These are phyloP conservation scores for Globisporangium heterothallicum DNA, from an alignment of 352 stramenopile genomes.

Conservation along the genomic window DNA sequence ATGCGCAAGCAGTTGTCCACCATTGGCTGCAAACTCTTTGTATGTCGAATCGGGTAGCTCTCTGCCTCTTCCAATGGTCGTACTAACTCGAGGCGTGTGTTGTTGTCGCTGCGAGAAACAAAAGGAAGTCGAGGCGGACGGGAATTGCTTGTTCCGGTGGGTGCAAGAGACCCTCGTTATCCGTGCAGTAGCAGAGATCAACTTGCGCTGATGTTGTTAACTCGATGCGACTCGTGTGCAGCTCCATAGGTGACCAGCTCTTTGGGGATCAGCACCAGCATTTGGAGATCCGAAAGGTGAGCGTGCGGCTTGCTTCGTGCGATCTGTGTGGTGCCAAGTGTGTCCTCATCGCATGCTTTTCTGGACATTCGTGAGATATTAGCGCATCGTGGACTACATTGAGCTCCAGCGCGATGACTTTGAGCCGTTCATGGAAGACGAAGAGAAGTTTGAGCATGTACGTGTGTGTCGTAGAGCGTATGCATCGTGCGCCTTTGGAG, in stretches of 20 bases:
- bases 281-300: slow-evolving; percentile 56
- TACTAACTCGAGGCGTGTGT: not conserved
- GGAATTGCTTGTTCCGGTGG: slow-evolving; percentile 82
- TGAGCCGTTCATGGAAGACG: slow-evolving; percentile 86
- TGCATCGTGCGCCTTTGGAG: not conserved
- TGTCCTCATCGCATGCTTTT: no score
- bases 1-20: slow-evolving; percentile 52
- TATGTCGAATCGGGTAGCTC: slow-evolving; percentile 9
- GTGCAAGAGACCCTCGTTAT: no score
- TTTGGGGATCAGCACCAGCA: slow-evolving; percentile 69
- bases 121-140: slow-evolving; percentile 78
- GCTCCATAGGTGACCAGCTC: slow-evolving; percentile 65
- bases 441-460: slow-evolving; percentile 82
- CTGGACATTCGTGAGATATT: no score
- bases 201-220: no score
- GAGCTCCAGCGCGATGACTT: slow-evolving; percentile 68
- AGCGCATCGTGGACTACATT: slow-evolving; percentile 73
- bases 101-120: no score
- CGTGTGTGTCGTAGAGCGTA: slow-evolving; percentile 1
- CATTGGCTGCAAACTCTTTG: slow-evolving; percentile 67
- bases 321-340: no score
- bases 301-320: not conserved
- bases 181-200: no score
- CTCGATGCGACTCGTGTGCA: slow-evolving; percentile 13
- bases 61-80: not conserved